Percentiles rank a stretch among this genome's conserved stretches.
Conservation (phyloP, 306 rosid genomes). For the Cotoneaster glaucophyllus region DNA sequence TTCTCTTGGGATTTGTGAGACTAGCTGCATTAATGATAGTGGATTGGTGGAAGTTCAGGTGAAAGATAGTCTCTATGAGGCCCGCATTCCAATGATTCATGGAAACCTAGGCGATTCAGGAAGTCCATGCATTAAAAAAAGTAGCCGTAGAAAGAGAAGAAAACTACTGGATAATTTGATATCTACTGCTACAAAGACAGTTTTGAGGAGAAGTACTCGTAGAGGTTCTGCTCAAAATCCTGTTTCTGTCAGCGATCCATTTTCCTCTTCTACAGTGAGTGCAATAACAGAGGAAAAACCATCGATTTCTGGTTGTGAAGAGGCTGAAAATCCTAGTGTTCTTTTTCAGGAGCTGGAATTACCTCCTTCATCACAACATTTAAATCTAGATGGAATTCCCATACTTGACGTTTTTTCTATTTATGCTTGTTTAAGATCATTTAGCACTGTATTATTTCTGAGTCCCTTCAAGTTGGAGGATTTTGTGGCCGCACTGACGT, state of each 20-base stretch:
- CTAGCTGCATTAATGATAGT: slow-evolving; percentile 21
- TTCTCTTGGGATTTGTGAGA: slow-evolving; percentile 24
- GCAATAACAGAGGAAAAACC: slow-evolving; percentile 56
- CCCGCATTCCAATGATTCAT: slow-evolving; percentile 26
- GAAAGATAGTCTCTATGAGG: slow-evolving; percentile 43
- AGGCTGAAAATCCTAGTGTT: slow-evolving; percentile 33
- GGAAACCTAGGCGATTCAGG: slow-evolving; percentile 39
- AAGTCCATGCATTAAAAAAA: slow-evolving; percentile 37
- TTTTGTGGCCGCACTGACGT: slow-evolving; percentile 61
- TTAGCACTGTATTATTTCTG: slow-evolving; percentile 76
- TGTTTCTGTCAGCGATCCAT: slow-evolving; percentile 34
- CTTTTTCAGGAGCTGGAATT: slow-evolving; percentile 50
- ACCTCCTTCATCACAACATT: slow-evolving; percentile 75
- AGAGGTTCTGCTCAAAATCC: slow-evolving; percentile 52
- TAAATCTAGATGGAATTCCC: slow-evolving; percentile 65
- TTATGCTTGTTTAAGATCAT: slow-evolving; percentile 77
- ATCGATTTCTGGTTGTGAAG: slow-evolving; percentile 27
- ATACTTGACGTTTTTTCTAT: slow-evolving; percentile 82
- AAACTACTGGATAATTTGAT: slow-evolving; percentile 33
- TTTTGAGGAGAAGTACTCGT: slow-evolving; percentile 93
- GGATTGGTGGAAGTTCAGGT: slow-evolving; percentile 28
- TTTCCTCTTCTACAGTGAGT: slow-evolving; percentile 46
- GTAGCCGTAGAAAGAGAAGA: slow-evolving; percentile 57
- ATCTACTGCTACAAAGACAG: slow-evolving; percentile 41
- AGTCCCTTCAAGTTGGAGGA: slow-evolving; percentile 95